Evolutionary conservation across 345 rosid species (phyloP), one percentile per base, ranked within the genome.

Genomic region (Aquilaria sinensis): DNA sequence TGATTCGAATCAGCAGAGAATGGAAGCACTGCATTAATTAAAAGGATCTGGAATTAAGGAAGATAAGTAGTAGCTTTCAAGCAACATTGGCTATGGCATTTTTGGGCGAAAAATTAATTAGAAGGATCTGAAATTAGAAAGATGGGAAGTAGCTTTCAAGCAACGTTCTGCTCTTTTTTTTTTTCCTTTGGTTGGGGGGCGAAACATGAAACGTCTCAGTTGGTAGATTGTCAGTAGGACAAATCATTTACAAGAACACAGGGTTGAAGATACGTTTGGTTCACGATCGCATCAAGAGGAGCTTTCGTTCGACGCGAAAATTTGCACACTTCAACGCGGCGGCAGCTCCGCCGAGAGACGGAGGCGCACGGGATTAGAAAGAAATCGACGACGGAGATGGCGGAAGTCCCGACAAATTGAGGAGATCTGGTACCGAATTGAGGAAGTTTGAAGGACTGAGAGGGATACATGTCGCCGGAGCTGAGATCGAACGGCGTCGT

Each of bases 381-480:
- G 78, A 71, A 54, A 72, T 67, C 15, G 16, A 10, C 6, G 2
- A 37, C 23, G 23, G 23, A 16, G 12, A 41, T 2, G 47, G 23
- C 31, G 16, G 33, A 9, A 63, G 16, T 50, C 34, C 8, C 10
- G 14, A 32, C 52, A 41, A 43, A 70, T 29, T 71, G 29, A 56
- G 32, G 60, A 73, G 84, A 63, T 74, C 78, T 10, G 72, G 65
- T 16, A 81, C 81, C 61, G 69, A 73, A 55, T 57, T 9, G 0
- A 51, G 53, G 67, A 81, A 83, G 60, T 81, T 89, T 72, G 83
- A 87, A 72, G 98, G 96, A 3, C 83, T 72, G 46, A 78, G 86
- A 61, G 23, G 97, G 88, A 0, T 93, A 93, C 78, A 93, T 93
- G 96, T 83, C 97, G 66, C 97, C 92, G 63, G 98, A 93, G 34